Evolutionary conservation across 345 rosid species (phyloP), one percentile per base, ranked within the genome.

Genomic region (Lepidium africanum): DNA sequence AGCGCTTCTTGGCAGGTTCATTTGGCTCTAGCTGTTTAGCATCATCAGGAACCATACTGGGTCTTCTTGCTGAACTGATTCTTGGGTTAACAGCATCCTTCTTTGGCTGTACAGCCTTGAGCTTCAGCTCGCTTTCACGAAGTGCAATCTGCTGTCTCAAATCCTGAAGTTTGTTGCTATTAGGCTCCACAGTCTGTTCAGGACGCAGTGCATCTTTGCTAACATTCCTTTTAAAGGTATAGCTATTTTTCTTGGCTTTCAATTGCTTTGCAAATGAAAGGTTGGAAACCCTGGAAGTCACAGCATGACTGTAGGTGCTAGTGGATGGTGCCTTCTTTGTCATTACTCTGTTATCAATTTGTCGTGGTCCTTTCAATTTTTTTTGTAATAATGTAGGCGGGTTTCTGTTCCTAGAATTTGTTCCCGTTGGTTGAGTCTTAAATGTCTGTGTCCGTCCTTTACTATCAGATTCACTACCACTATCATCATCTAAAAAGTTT

Each of bases 141-240:
- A 77, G 81, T 13, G 95, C 96, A 83, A 94, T 94, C 88, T 87
- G 91, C 86, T 86, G 95, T 81, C 87, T 84, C 78, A 94, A 82
- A 64, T 91, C 97, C 78, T 39, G 83, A 65, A 89, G 88, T 73
- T 94, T 77, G 61, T 55, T 73, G 55, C 65, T 75, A 72, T 64
- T 87, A 62, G 78, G 73, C 50, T 72, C 81, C 63, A 56, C 63
- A 70, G 52, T 79, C 68, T 65, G 87, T 46, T 76, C 88, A 76
- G 48, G 58, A 57, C 67, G 79, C 66, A 5, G 68, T 58, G 79
- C 85, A 59, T 75, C 85, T 81, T 71, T 81, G 54, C 71, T 78
- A 42, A 63, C 60, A 64, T 59, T 83, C 74, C 78, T 86, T 51
- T 76, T 76, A 21, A 5, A 63, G 36, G 71, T 49, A 77, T 53